Conservation (phyloP, 139 green algal species). For the Closterium sp. region DNA sequence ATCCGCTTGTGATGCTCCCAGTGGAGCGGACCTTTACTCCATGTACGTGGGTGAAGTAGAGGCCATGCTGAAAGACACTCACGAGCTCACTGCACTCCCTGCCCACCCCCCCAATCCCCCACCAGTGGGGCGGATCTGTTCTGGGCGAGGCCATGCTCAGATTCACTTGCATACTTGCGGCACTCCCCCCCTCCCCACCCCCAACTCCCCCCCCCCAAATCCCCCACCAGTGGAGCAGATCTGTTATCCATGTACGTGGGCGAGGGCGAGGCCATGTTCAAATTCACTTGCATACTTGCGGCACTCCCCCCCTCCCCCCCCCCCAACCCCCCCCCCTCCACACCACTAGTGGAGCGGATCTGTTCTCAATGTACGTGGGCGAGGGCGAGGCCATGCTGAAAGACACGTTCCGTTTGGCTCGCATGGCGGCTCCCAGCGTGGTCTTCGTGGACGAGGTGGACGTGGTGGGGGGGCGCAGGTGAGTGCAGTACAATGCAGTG, state of each 20-base stretch:
- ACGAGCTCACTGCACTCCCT: too few species aligned
- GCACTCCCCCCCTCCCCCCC: too few species aligned
- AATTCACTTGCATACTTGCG: background rate
- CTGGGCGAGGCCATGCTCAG: too few species aligned
- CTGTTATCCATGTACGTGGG: constrained; percentile 49
- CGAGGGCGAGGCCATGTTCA: constrained; percentile 43
- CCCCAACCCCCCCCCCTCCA: background rate
- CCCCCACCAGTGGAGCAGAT: constrained; percentile 30
- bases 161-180: too few species aligned
- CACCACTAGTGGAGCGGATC: constrained; percentile 32
- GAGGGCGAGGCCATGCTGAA: constrained; percentile 49
- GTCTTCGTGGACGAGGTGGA: constrained; percentile 69
- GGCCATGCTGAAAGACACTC: constrained; percentile 24
- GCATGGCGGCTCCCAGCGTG: constrained; percentile 54
- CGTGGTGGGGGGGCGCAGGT: constrained; percentile 47
- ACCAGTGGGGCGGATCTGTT: too few species aligned
- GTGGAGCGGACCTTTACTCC: constrained; percentile 39
- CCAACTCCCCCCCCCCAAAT: background rate
- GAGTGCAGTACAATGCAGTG: background rate
- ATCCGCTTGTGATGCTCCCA: too few species aligned
- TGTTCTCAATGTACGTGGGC: constrained; percentile 53
- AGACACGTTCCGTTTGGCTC: constrained; percentile 42
- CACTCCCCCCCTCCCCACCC: background rate
- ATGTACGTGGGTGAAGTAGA: constrained; percentile 51
- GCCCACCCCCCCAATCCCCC: too few species aligned